Percentiles rank a stretch among this genome's conserved stretches.
phyloP scores from a whole-genome alignment of 805 yeast genomes.

The Ogataea thermomethanolica region DNA sequence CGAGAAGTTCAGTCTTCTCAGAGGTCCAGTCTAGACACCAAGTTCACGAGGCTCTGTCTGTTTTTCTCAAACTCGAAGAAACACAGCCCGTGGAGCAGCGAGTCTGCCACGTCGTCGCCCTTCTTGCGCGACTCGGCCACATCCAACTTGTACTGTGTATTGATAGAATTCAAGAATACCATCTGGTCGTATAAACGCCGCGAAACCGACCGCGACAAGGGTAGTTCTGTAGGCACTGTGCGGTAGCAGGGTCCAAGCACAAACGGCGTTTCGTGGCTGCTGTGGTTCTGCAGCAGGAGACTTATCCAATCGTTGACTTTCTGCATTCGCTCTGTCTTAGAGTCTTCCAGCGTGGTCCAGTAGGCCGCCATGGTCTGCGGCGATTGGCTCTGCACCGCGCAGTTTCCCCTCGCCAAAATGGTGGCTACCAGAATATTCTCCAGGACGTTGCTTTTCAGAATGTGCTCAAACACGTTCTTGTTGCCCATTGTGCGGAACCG shows the following conservation, averaged over 20 bases:
- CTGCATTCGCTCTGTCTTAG: constrained; percentile 26
- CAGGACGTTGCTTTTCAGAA: constrained; percentile 49
- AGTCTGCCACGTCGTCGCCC: constrained; percentile 65
- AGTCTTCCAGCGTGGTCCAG: constrained; percentile 24
- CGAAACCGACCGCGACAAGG: constrained; percentile 14
- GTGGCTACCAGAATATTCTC: constrained; percentile 44
- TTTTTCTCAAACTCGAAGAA: constrained; percentile 44
- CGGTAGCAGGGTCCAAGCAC: constrained; percentile 5
- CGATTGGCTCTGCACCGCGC: constrained; percentile 21
- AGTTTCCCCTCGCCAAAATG: constrained; percentile 12
- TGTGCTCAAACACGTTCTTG: constrained; percentile 45
- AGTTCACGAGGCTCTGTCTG: constrained; percentile 11
- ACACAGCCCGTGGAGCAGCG: constrained; percentile 57
- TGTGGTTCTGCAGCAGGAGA: constrained; percentile 1
- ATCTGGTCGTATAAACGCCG: constrained; percentile 29
- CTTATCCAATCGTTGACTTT: constrained; percentile 29
- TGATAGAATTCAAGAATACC: constrained; percentile 21
- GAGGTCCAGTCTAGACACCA: constrained; percentile 16
- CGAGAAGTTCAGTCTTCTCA: constrained; percentile 24
- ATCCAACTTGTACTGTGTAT: constrained; percentile 7
- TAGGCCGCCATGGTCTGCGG: constrained; percentile 32
- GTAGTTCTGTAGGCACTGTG: not conserved
- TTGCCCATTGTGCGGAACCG: constrained; percentile 49
- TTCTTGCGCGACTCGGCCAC: constrained; percentile 32
- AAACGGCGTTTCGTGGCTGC: constrained; percentile 2